Base-by-base conservation (phyloP, 176 grass and related monocot species). In the Cenchrus purpureus region DNA sequence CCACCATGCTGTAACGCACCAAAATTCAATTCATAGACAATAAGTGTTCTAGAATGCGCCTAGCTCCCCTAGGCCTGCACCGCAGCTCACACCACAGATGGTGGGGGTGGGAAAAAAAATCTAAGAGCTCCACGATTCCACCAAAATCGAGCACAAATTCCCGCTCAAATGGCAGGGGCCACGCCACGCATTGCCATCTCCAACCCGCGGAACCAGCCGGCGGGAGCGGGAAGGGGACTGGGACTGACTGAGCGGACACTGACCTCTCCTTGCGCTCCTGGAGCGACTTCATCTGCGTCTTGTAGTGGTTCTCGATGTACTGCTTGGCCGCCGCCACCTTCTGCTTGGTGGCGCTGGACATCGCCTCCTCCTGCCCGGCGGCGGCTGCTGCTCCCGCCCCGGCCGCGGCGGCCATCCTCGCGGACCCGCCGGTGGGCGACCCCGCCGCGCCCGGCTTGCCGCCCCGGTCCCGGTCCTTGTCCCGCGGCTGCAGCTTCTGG, bases 281-380 rank as follows among this genome's bases (percentile, higher is more conserved):
- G 51, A 89, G 70, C 66, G 83, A 84, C 76, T 85, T 94, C 84
- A 89, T 87, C 83, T 94, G 92, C 59, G 84, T 53, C 89, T 91
- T 91, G 86, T 94, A 94, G 84, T 94, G 89, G 82, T 94, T 94
- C 87, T 94, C 92, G 57, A 94, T 94, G 81, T 81, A 94, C 86
- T 94, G 89, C 86, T 94, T 94, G 10, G 92, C 92, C 17, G 87
- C 86, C 14, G 78, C 92, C 72, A 75, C 92, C 87, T 89, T 94
- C 76, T 91, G 86, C 77, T 82, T 88, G 67, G 92, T 87, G 50
- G 89, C 77, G 77, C 74, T 89, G 14, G 92, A 94, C 29, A 88
- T 45, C 14, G 55, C 77, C 37, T 75, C 81, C 78, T 81, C 92
- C 8, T 25, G 37, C 37, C 37, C 37, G 37, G 37, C 37, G 37